These are phyloP conservation scores for Acanthamoeba triangularis DNA, from an alignment of 208 protist genomes.

Conservation along the genomic window DNA sequence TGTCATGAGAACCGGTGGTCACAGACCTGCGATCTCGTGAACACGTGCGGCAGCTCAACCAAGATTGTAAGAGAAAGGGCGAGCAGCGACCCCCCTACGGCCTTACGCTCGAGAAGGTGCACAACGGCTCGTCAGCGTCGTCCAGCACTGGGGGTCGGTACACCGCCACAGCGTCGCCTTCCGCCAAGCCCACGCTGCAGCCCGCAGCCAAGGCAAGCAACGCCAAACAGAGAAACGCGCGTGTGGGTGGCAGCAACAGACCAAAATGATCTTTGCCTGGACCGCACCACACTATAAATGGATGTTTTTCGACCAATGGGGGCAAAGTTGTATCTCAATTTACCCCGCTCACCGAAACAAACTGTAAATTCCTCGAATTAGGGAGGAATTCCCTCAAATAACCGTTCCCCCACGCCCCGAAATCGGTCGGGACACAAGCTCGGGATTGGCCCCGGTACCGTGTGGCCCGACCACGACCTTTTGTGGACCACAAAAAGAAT, in stretches of 20 bases:
- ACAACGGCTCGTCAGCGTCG: not conserved
- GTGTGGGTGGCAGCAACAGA: too few relatives aligned
- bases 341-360: too few relatives aligned
- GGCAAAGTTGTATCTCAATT: not conserved
- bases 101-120: not conserved
- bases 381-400: not conserved
- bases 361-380: not conserved
- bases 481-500: too few relatives aligned
- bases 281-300: too few relatives aligned
- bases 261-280: too few relatives aligned
- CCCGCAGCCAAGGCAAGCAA: too few relatives aligned
- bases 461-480: too few relatives aligned
- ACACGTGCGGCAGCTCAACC: not conserved
- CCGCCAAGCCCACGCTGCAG: too few relatives aligned
- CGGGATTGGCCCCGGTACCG: not conserved
- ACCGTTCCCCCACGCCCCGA: not conserved
- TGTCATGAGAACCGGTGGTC: not conserved
- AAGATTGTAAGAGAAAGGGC: not conserved
- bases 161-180: too few relatives aligned
- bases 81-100: not conserved
- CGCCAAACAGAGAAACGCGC: not conserved
- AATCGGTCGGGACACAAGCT: not conserved
- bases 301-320: not conserved
- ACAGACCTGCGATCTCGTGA: constrained; percentile 58
- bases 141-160: too few relatives aligned